Evolutionary conservation across 768 basidiomycete genomes (phyloP), one percentile per base, ranked within the genome.

Genomic region (Pleurotus giganteus): DNA sequence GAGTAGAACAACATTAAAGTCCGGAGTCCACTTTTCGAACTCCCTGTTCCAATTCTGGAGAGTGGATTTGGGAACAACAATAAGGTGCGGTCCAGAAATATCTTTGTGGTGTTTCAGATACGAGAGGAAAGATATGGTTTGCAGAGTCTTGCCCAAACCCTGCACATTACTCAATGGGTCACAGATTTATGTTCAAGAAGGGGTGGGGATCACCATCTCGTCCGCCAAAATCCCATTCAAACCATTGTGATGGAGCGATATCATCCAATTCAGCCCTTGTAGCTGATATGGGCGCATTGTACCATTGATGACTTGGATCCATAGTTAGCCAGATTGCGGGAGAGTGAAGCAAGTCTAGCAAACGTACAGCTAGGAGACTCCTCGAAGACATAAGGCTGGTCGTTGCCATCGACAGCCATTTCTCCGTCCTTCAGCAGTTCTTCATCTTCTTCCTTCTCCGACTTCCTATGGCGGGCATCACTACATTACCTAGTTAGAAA

Each of bases 1-100:
- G 11, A 98, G 74, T 9, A 92, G 71, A 46, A 91, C 80, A 13
- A 89, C 81, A 55, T 84, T 88, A 71, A 97, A 86, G 54, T 93
- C 91, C 0, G 93, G 89, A 0, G 91, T 87, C 97, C 97, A 98
- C 58, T 79, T 81, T 58, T 80, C 83, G 61, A 99, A 94, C 72
- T 99, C 97, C 60, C 97, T 86, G 15, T 81, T 74, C 97, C 97
- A 99, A 67, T 98, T 99, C 68, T 98, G 92, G 23, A 98, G 77
- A 0, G 96, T 99, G 1, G 94, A 95, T 71, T 98, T 98, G n/a
- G 97, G 97, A 4, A 98, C 97, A 56, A 98, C 91, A 64, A 99
- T 84, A 21, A 98, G 83, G 69, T 98, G 96, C 3, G 93, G 94
- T 2, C 97, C 95, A 15, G 71, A 58, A 53, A 81, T 86, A 55